Evolutionary conservation across 345 rosid species (phyloP), one percentile per base, ranked within the genome.

Genomic region (Brassica carinata): DNA sequence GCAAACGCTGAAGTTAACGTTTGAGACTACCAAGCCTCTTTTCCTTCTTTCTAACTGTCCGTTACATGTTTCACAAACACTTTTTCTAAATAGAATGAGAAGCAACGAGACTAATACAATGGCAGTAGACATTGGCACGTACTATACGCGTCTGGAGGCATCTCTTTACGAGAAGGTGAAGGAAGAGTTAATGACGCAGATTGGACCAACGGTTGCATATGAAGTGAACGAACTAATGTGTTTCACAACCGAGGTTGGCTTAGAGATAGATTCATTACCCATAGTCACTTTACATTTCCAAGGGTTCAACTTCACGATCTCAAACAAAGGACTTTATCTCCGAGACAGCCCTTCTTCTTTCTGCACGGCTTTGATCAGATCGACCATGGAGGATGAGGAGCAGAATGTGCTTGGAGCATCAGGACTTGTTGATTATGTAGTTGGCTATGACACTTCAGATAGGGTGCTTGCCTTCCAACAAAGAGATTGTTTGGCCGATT

Each of bases 251-350:
- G 71, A 38, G 5, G 73, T 13, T n/a, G 63, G 31, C 3, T 51
- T 81, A 64, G 80, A 75, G 5, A 75, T 75, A 51, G 84, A 81
- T 0, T 64, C 84, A 53, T 55, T 81, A 2, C 84, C 84, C 4
- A 76, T 40, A 66, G 64, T 71, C 38, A 81, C 80, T 33, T 63
- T 81, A 5, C 72, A 76, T 38, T 55, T 81, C 10, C 80, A 69
- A 71, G 75, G 80, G 29, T 64, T 69, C 30, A 33, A 71, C 64
- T 81, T 51, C 68, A 75, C 77, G n/a, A 64, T 81, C 45, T 71
- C 83, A 48, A 81, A 81, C 77, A 76, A 76, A 53, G 83, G 83
- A 26, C 30, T 76, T 27, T 81, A 81, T 81, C 31, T 81, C 29
- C 65, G 38, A 63, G 80, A 81, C 63, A 66, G 72, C 43, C 26